Base-by-base conservation (phyloP, 805 yeast genomes). In the Lipomyces mesembrius region DNA sequence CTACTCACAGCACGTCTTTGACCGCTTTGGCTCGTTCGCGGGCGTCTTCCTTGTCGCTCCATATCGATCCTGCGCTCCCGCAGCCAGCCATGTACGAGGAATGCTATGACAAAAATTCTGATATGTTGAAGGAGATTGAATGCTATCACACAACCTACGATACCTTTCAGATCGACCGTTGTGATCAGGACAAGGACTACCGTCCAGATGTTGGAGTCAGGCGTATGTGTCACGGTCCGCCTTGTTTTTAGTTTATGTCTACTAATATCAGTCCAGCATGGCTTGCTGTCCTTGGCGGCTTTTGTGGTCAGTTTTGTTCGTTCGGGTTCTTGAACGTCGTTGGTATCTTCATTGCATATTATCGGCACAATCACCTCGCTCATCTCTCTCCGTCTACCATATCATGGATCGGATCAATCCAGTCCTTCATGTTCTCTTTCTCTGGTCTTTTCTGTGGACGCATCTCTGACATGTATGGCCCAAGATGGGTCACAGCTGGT, bases 231-330 rank as follows among this genome's bases (percentile, higher is more conserved):
- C 22, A 34, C 35, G 2, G 17, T 51, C 49, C 25, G 14, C 11
- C 25, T 32, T 22, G 6, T 25, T 25, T 37, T n/a, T n/a, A n/a
- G 27, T 32, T 52, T 2, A 29, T n/a, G 14, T 25, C 43, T 32
- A 9, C 63, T 55, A 59, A 59, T 34, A 9, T 54, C n/a, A 11
- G 22, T 17, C 20, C 52, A 65, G 68, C 89, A 79, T 79, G 87
- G 75, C 81, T 83, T 6, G 85, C 85, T 0, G 76, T 84, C 1
- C 61, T 84, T 17, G 89, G 88, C 1, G 83, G 87, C 0, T 85
- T 85, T 71, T 75, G 85, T 34, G 91, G 91, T 1, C 78, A 86
- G 66, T 74, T 85, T 7, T 83, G 85, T 60, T 81, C 85, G 2
- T 85, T 89, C 74, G 96, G 96, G 0, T 70, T 89, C 51, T 49